Base-by-base conservation (phyloP, 345 rosid genomes). In the Erodium maritimum region DNA sequence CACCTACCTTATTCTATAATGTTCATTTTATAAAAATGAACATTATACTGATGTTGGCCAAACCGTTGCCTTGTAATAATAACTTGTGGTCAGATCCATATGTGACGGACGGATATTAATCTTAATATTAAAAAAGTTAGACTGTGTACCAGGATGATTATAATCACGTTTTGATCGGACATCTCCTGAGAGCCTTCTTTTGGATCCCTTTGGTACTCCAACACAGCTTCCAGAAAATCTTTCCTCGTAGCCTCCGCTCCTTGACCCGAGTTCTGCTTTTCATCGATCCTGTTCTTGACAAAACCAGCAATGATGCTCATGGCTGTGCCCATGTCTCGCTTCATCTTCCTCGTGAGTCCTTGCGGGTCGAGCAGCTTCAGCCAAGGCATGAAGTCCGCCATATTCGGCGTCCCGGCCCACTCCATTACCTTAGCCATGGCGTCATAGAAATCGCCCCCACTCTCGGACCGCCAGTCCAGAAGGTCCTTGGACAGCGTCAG, bases 161-260 rank as follows among this genome's bases (percentile, higher is more conserved):
- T 61, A 61, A 68, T 68, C 42, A 76, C 17, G 20, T 76, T 62
- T 17, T 52, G 52, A 0, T 71, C 73, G 1, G 85, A 70, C 14
- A 80, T 21, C 33, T 65, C 74, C 5, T 37, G 59, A 0, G 80
- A 77, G 58, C 75, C 85, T 18, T 76, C 89, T 48, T 71, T 74
- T 4, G 80, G 83, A 23, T 59, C 63, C 1, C 83, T 83, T 68
- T 73, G 54, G 59, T 66, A 80, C 55, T 72, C 76, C 18, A 83
- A 65, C 77, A 83, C 33, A 59, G 78, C 69, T 60, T 80, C 83
- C 64, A 83, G 62, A 62, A 83, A 80, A 63, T 80, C 85, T 51
- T 66, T 70, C 33, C 21, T 69, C 42, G 33, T 25, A 57, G 53
- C 29, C 19, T 18, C 48, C 25, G 14, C 20, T 29, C 55, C 14